Evolutionary conservation across 129 eudicot species (phyloP).

Genomic region (Centrapalus pauciflorus): DNA sequence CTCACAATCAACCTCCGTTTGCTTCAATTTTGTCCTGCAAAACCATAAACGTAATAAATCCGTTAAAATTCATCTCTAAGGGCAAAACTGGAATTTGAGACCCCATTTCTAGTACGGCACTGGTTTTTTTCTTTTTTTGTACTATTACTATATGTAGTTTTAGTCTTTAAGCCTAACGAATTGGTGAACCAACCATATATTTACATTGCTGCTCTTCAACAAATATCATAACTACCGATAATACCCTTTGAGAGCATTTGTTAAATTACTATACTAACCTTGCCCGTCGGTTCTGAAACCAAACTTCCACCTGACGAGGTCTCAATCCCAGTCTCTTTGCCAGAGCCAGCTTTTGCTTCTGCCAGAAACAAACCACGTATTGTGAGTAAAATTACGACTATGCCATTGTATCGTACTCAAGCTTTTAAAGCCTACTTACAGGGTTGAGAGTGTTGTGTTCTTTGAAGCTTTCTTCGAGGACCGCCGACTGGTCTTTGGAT

Average conservation of each 20-base stretch:
- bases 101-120: not conserved
- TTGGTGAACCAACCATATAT: no score
- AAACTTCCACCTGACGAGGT: slow-evolving; percentile 97
- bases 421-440: slow-evolving; percentile 34
- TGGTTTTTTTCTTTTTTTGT: not conserved
- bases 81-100: not conserved
- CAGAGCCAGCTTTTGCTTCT: slow-evolving; percentile 87
- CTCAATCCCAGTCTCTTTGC: slow-evolving; percentile 74
- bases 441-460: slow-evolving; percentile 96
- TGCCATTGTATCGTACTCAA: slow-evolving; percentile 16
- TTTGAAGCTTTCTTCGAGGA: slow-evolving; percentile 92
- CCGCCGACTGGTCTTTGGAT: slow-evolving; percentile 84
- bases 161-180: no score
- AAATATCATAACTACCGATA: not conserved
- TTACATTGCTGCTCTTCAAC: no score
- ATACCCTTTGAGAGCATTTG: slow-evolving; percentile 9
- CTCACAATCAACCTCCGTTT: slow-evolving; percentile 95
- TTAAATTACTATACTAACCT: slow-evolving; percentile 57
- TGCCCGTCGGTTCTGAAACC: slow-evolving; percentile 98
- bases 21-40: slow-evolving; percentile 89
- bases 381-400: slow-evolving; percentile 4
- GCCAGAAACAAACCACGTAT: slow-evolving; percentile 5
- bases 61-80: not conserved
- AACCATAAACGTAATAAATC: not conserved
- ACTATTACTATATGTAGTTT: no score